Evolutionary conservation across 345 rosid species (phyloP).

Genomic region (Citrus inodora): DNA sequence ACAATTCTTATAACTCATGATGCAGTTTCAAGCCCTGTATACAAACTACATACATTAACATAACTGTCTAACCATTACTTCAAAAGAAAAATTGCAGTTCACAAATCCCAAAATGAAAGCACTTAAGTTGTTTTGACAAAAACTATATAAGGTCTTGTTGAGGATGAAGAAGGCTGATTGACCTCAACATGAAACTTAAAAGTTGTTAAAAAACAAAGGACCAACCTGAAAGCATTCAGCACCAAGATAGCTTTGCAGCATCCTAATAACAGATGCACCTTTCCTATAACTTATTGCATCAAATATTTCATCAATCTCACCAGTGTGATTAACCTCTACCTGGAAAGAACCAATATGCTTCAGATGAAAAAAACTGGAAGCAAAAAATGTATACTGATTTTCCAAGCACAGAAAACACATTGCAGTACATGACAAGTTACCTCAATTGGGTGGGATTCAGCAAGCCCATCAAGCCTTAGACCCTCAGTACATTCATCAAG

Average conservation of each 20-base stretch:
- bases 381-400: not conserved
- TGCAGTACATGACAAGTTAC: conserved; percentile 26
- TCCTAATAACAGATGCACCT: conserved; percentile 92
- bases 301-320: conserved; percentile 91
- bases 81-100: not conserved
- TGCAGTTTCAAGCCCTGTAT: not conserved
- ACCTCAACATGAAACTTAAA: not conserved
- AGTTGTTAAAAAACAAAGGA: not conserved
- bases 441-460: conserved; percentile 98
- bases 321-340: conserved; percentile 92
- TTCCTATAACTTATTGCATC: conserved; percentile 92
- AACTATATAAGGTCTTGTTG: not conserved
- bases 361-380: not conserved
- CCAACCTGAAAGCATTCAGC: conserved; percentile 89
- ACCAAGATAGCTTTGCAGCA: conserved; percentile 97
- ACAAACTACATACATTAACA: not conserved
- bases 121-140: not conserved
- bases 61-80: not conserved
- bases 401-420: not conserved
- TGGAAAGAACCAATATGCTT: conserved; percentile 23
- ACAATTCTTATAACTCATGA: not conserved
- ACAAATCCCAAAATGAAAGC: not conserved
- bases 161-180: not conserved
- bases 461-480: conserved; percentile 89
- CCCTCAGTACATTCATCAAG: conserved; percentile 81